Evolutionary conservation across 768 basidiomycete species (phyloP), one percentile per base, ranked within the genome.

Genomic region (Kwoniella dendrophila): DNA sequence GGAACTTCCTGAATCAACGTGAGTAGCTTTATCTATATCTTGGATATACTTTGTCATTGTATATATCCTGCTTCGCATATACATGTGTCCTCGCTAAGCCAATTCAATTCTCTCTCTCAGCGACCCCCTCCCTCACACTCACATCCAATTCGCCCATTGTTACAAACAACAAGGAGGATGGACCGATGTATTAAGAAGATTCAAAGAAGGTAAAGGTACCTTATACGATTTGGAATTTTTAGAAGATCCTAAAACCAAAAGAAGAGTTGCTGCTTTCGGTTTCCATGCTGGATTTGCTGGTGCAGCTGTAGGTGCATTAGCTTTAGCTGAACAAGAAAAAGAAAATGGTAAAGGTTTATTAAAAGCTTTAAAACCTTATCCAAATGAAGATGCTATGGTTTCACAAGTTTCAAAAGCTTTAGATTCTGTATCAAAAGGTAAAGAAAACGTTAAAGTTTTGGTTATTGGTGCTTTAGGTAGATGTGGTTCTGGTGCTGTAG

Each of bases 261-360:
- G 95, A 29, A 89, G 96, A 45, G 93, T 99, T 34, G 95, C 96
- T 16, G 96, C 96, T 0, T 99, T 99, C 73, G 96, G 96, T 6
- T 99, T 88, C 82, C 90, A 98, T 78, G 96, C 96, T 12, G 96
- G 96, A 4, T 99, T 97, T 72, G 93, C 95, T n/a, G 96, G 96
- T 16, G 83, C 83, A 1, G 95, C 93, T 4, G 92, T 93, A 10
- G 83, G 82, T 36, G 90, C 90, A 7, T 84, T 98, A 27, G 92
- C 90, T 2, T 78, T 87, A 33, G 90, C 88, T 1, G 83, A 88
- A 22, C 84, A 88, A 54, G 83, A 83, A 65, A 81, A 84, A 47
- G 66, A 74, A 14, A 76, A 75, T 16, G 87, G 86, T 1, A 78
- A 84, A 70, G 78, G 74, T 11, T 68, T 67, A 3, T 81, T 95